Conservation (phyloP, 371 early-diverging fungal species). For the Caulochytrium protostelioides region DNA sequence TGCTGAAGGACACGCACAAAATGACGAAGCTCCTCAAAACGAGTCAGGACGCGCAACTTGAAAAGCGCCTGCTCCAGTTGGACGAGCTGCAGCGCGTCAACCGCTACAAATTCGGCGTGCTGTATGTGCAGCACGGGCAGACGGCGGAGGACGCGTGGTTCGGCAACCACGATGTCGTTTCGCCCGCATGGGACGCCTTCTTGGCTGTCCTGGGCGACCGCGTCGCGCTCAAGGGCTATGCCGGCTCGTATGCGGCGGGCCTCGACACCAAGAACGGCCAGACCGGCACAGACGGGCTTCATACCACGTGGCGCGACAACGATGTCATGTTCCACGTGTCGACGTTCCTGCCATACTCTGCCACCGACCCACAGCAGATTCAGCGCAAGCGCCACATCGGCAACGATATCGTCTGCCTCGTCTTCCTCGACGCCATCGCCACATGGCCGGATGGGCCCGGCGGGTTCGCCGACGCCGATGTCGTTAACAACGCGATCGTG, state of each 20-base stretch:
- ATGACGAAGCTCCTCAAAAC: too few species aligned
- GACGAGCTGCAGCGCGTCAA: too few species aligned
- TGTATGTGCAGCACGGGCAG: slow-evolving; percentile 13
- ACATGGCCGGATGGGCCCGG: too few species aligned
- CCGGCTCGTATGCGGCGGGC: slow-evolving; percentile 15
- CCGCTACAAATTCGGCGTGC: slow-evolving; percentile 15
- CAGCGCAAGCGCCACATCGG: slow-evolving; percentile 13
- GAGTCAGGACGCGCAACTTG: too few species aligned
- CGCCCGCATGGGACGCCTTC: slow-evolving; percentile 9
- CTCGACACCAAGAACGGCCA: slow-evolving; percentile 10
- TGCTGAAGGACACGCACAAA: too few species aligned
- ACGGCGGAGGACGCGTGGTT: slow-evolving; percentile 17
- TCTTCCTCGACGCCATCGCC: slow-evolving; percentile 34
- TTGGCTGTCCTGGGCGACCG: slow-evolving; percentile 9
- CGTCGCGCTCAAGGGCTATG: slow-evolving; percentile 8
- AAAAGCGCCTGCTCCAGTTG: too few species aligned
- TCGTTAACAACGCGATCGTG: too few species aligned
- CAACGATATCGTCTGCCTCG: slow-evolving; percentile 39
- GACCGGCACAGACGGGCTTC: slow-evolving; percentile 10
- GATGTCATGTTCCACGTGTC: slow-evolving; percentile 22
- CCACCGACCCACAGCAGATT: slow-evolving; percentile 16
- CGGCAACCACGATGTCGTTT: slow-evolving; percentile 8
- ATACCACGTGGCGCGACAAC: slow-evolving; percentile 11
- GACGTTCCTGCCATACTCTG: slow-evolving; percentile 13
- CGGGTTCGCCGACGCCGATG: too few species aligned